phyloP scores from a whole-genome alignment of 192 early-diverging fungal species.

The Entomortierella parvispora region DNA sequence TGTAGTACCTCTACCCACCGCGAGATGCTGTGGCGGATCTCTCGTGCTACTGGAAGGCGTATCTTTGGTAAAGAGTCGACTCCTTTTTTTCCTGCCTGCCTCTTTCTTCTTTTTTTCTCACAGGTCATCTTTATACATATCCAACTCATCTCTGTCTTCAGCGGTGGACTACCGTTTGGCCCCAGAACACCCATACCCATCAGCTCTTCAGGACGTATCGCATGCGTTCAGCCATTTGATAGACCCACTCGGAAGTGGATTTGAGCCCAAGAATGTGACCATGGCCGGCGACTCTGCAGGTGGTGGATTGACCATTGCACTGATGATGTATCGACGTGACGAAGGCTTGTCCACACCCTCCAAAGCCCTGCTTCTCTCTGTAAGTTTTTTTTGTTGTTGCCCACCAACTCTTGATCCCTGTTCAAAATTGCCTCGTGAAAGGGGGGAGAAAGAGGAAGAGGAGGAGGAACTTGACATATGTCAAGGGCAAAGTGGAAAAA shows the following conservation, averaged over 20 bases:
- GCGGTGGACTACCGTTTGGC: slow-evolving; percentile 56
- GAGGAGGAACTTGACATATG: too few species aligned
- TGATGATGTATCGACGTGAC: slow-evolving; percentile 72
- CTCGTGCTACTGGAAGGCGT: slow-evolving; percentile 50
- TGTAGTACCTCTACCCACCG: slow-evolving; percentile 61
- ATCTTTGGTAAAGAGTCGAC: slow-evolving; percentile 43
- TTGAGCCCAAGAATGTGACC: slow-evolving; percentile 67
- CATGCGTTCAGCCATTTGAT: slow-evolving; percentile 65
- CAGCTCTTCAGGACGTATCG: slow-evolving; percentile 71
- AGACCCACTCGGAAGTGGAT: slow-evolving; percentile 54
- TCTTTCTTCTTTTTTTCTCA: background rate
- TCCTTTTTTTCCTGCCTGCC: background rate
- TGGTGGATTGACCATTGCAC: slow-evolving; percentile 69
- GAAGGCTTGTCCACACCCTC: slow-evolving; percentile 55
- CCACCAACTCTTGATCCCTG: background rate
- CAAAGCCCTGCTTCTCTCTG: slow-evolving; percentile 69
- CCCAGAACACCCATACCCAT: slow-evolving; percentile 61
- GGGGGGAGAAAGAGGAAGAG: background rate
- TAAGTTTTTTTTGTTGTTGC: slow-evolving; percentile 29
- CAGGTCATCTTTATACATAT: background rate
- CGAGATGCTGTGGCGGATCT: slow-evolving; percentile 57
- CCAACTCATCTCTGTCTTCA: slow-evolving; percentile 2
- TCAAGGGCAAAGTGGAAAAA: background rate
- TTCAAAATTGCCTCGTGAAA: background rate
- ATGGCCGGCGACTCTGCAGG: slow-evolving; percentile 78